Evolutionary conservation across 495 filamentous ascomycete species (phyloP), one percentile per base, ranked within the genome.

Genomic region (Aspergillus taichungensis): DNA sequence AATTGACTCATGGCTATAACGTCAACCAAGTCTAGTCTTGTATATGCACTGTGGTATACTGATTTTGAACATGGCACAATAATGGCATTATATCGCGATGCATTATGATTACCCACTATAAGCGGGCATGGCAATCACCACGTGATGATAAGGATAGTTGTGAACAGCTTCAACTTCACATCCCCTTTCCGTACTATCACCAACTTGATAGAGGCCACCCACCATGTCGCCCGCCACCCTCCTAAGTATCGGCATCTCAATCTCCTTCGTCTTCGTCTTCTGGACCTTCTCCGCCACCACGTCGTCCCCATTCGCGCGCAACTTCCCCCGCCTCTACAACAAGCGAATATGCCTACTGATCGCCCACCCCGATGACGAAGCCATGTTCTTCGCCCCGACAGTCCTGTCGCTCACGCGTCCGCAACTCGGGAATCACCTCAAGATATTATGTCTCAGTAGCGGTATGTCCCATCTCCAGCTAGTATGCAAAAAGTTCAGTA

Each of bases 331-430:
- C 42, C 72, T 94, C 45, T 69, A 70, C 46, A 82, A 84, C 68
- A 89, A 94, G 69, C 75, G 84, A 49, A 87, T 95, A 50, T 84
- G 84, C 56, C 75, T 98, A 27, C 71, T 98, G 32, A 97, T 98
- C 61, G 92, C 92, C 4, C 92, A 98, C 65, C 92, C 92, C 0
- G 92, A 98, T 63, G 92, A 98, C 50, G 92, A 98, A 71, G 94
- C 92, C 53, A 98, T 98, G 92, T 98, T 98, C 72, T 98, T 98
- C 66, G 79, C 91, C 47, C 92, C 92, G 0, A 84, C 88, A 0
- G 75, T 98, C 3, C 70, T 94, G 42, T 79, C 83, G 5, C 74
- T 98, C 27, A 88, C 88, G 11, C 74, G 76, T 13, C 73, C 84
- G 59, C 76, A 79, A 46, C 66, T 83, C 13, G 84, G 87, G 1